Base-by-base conservation (phyloP, 495 filamentous ascomycete species). In the Lasiosphaeriaceae sp. region DNA sequence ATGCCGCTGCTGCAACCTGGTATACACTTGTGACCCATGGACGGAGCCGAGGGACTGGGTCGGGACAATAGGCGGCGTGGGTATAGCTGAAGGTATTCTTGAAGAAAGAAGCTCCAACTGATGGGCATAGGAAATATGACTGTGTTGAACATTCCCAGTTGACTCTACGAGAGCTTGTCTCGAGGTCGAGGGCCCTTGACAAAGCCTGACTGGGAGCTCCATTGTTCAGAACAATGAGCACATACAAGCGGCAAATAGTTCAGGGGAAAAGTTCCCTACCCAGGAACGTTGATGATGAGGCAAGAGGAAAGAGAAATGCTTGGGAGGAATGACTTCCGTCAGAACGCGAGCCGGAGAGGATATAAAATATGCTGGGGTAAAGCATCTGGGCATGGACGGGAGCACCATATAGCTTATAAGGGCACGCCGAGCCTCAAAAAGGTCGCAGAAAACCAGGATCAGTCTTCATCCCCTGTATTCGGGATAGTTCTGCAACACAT, bases 281-380 rank as follows among this genome's bases (percentile, higher is more conserved):
- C 49, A 62, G 35, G 57, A 55, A 65, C 57, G 56, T 45, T 21
- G 48, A 37, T 26, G 52, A 61, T 73, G 77, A 72, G 79, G 75
- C 72, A 69, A 75, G 68, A 73, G 76, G 76, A 79, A 69, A 73
- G 77, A 81, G 77, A 80, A 83, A 83, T 83, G 81, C 79, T 49
- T 21, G 56, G 50, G 52, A 65, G 70, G 68, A 72, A 71, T 72
- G 68, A 58, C 50, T 54, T 35, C 55, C 21, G 57, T 61, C 66
- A 61, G 52, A 55, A 59, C 60, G 70, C 61, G 62, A 67, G 70
- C 64, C 68, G 67, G 50, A 68, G 55, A 39, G 56, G 57, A 67
- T 69, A 72, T 71, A 67, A 67, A 54, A 61, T 67, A 66, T 61
- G 61, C 58, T 60, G 57, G 29, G 24, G 20, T 29, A 29, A 47